phyloP scores from a whole-genome alignment of 495 filamentous ascomycete species.

The Aspergillus steynii region DNA sequence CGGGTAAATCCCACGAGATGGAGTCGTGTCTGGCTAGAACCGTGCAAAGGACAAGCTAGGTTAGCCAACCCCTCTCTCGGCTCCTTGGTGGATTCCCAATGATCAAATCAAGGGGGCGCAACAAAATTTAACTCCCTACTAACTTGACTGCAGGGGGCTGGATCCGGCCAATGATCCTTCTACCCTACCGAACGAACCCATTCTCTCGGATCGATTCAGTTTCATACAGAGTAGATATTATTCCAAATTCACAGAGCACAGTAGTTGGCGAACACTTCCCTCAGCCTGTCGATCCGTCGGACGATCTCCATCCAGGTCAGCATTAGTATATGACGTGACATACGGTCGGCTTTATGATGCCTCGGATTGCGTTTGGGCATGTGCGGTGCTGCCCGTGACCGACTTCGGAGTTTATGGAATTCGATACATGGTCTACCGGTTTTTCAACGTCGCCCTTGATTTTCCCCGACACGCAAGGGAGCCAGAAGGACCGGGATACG shows the following conservation, averaged over 20 bases:
- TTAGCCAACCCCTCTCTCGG: background rate
- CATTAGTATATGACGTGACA: background rate
- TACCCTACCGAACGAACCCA: background rate
- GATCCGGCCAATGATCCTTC: background rate
- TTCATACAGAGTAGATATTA: too few relatives aligned
- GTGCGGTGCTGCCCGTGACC: background rate
- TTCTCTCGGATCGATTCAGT: background rate
- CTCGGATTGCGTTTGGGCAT: background rate
- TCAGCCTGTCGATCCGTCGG: background rate
- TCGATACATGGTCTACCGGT: background rate
- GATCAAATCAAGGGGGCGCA: background rate
- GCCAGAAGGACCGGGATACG: background rate
- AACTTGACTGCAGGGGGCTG: background rate
- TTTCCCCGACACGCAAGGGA: background rate
- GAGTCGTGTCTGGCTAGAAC: background rate
- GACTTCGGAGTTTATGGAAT: background rate
- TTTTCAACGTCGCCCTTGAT: background rate
- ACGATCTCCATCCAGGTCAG: background rate
- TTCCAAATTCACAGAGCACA: too few relatives aligned
- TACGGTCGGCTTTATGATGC: background rate
- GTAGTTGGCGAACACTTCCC: too few relatives aligned
- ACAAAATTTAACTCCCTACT: background rate
- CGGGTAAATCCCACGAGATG: background rate
- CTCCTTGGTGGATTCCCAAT: background rate
- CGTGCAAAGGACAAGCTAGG: background rate